phyloP scores from a whole-genome alignment of 2,329 filamentous ascomycete species.

The Geosmithia putterillii region DNA sequence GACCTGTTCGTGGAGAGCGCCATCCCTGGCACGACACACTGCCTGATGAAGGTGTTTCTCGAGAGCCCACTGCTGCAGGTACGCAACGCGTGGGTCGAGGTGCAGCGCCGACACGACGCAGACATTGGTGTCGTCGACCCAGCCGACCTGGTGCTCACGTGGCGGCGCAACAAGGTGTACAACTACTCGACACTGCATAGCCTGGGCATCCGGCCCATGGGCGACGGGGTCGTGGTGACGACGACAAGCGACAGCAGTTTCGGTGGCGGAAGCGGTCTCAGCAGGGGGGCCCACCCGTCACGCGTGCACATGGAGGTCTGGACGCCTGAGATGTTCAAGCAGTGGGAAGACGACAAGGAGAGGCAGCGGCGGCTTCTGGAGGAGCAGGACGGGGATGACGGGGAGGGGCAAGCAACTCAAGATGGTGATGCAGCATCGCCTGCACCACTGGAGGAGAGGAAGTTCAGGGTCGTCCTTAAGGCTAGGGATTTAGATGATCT shows the following conservation, averaged over 20 bases:
- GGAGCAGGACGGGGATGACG: slow-evolving; percentile 16
- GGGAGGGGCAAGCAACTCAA: slow-evolving; percentile 3
- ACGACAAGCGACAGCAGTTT: slow-evolving; percentile 3
- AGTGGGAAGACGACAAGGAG: slow-evolving; percentile 33
- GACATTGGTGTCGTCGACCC: slow-evolving; percentile 25
- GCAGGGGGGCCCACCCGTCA: slow-evolving; percentile 32
- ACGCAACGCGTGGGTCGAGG: slow-evolving; percentile 55
- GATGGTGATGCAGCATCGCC: slow-evolving; percentile 4
- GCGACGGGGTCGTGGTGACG: slow-evolving; percentile 17
- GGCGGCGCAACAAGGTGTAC: slow-evolving; percentile 61
- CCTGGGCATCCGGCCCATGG: slow-evolving; percentile 44
- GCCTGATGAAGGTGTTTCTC: slow-evolving; percentile 50
- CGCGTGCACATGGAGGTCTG: slow-evolving; percentile 68
- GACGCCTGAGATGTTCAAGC: slow-evolving; percentile 49
- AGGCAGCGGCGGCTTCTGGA: slow-evolving; percentile 26
- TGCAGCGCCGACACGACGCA: slow-evolving; percentile 31
- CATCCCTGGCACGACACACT: slow-evolving; percentile 44
- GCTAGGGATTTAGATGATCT: slow-evolving; percentile 36
- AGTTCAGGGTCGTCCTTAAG: slow-evolving; percentile 40
- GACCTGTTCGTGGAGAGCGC: slow-evolving; percentile 43
- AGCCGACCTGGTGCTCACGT: slow-evolving; percentile 61
- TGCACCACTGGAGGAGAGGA: slow-evolving; percentile 15
- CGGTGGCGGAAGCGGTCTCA: slow-evolving; percentile 8
- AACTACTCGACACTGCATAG: slow-evolving; percentile 61
- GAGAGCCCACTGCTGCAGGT: slow-evolving; percentile 57